A percentile compares a stretch with the other conserved stretches of the same genome.
These are phyloP conservation scores for Aegilops sharonensis DNA, from an alignment of 176 grass and related monocot species.

Conservation along the genomic window DNA sequence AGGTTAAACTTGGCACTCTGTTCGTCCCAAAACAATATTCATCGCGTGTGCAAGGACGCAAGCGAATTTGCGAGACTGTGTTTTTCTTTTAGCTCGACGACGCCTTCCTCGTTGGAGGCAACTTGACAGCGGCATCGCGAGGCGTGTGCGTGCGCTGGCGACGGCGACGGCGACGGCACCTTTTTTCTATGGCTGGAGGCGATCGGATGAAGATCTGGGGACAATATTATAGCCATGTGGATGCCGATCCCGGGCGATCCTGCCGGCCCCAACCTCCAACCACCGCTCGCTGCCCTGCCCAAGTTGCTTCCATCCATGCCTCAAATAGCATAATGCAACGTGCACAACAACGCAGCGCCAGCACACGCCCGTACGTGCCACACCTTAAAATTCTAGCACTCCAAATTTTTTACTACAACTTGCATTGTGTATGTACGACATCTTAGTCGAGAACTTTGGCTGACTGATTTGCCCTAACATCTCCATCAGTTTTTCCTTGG, in stretches of 20 bases:
- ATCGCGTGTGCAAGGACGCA: no score
- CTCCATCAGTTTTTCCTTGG: no score
- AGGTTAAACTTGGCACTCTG: no score
- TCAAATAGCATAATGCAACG: not conserved
- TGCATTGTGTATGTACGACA: no score
- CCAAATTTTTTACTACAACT: no score
- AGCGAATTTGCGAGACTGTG: no score
- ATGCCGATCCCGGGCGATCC: slow-evolving; percentile 35
- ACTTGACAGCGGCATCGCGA: not conserved
- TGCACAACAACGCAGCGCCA: not conserved
- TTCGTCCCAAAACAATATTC: no score
- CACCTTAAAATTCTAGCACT: no score
- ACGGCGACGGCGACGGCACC: not conserved
- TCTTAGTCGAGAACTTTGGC: no score
- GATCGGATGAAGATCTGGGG: slow-evolving; percentile 28
- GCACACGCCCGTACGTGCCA: not conserved
- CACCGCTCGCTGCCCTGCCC: not conserved
- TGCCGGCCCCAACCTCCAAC: slow-evolving; percentile 16
- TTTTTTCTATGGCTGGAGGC: not conserved
- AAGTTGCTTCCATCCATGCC: slow-evolving; percentile 16
- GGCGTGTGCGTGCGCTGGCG: slow-evolving; percentile 7
- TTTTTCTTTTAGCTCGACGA: not conserved
- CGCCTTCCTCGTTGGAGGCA: not conserved
- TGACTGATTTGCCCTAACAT: no score
- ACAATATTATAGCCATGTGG: slow-evolving; percentile 23